Conservation (phyloP, 768 basidiomycete species). For the Tephrocybe sp. region DNA sequence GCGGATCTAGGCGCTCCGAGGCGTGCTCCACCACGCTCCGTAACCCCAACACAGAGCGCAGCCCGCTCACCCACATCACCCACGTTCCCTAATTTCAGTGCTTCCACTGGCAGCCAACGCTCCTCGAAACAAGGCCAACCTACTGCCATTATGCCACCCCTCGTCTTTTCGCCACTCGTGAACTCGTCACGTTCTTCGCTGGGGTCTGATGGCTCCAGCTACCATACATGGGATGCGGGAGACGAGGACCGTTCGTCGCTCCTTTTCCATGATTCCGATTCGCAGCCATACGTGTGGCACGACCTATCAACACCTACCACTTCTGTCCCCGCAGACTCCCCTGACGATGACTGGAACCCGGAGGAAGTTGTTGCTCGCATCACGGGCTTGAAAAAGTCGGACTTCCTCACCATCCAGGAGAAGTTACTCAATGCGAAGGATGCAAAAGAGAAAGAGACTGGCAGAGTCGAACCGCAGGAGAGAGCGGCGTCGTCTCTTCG, state of each 20-base stretch:
- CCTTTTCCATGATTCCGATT: constrained; percentile 53
- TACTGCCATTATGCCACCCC: constrained; percentile 51
- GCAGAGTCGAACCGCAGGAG: constrained; percentile 54
- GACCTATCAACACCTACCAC: constrained; percentile 52
- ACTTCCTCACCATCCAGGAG: constrained; percentile 74
- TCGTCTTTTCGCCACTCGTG: constrained; percentile 67
- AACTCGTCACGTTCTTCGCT: constrained; percentile 81
- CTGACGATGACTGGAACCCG: constrained; percentile 56
- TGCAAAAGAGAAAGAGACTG: constrained; percentile 36
- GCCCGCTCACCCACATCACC: constrained; percentile 57
- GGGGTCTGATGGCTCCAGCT: constrained; percentile 81
- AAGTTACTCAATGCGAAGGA: constrained; percentile 67
- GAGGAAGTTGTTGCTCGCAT: constrained; percentile 67
- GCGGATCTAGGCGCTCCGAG: constrained; percentile 49
- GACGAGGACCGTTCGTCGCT: constrained; percentile 50
- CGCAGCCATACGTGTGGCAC: constrained; percentile 61
- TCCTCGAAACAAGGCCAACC: constrained; percentile 56
- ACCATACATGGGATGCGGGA: constrained; percentile 76
- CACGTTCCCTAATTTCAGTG: constrained; percentile 43
- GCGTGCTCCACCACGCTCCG: constrained; percentile 45
- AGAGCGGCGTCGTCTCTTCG: constrained; percentile 67
- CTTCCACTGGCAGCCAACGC: constrained; percentile 41
- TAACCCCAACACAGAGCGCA: constrained; percentile 63
- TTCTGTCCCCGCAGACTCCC: constrained; percentile 47
- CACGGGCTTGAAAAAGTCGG: constrained; percentile 67